Conservation (phyloP, 805 yeast species). For the Candida caryicola region DNA sequence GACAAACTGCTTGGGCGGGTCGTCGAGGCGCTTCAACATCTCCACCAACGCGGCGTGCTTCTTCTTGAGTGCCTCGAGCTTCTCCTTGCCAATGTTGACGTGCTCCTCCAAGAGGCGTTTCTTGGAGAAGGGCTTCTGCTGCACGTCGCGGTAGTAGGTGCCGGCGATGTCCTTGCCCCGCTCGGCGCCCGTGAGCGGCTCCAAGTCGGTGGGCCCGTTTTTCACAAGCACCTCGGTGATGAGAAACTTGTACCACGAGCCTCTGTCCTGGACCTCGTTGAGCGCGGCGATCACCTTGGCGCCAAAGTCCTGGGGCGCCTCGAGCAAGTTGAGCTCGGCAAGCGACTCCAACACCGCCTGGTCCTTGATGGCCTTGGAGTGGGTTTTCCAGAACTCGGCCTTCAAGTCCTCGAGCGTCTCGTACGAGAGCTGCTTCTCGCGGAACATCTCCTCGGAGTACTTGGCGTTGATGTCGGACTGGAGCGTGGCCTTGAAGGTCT, state of each 20-base stretch:
- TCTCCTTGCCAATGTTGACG: constrained; percentile 14
- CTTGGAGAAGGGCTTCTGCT: constrained; percentile 13
- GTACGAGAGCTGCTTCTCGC: constrained; percentile 11
- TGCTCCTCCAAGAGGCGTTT: constrained; percentile 11
- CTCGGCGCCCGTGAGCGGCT: constrained; percentile 12
- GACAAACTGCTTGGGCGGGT: constrained; percentile 24
- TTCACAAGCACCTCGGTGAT: constrained; percentile 12
- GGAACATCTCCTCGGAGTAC: constrained; percentile 13
- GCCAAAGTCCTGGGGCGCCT: constrained; percentile 8
- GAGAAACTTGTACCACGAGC: constrained; percentile 10
- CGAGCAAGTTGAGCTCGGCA: constrained; percentile 6
- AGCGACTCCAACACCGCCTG: constrained; percentile 14
- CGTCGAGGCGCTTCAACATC: constrained; percentile 20
- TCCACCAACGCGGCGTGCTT: constrained; percentile 28
- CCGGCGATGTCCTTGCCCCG: constrained; percentile 14
- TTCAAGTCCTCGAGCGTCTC: constrained; percentile 13
- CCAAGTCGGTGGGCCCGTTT: constrained; percentile 12
- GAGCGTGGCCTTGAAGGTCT: constrained; percentile 8
- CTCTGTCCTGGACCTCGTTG: constrained; percentile 7
- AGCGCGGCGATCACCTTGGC: constrained; percentile 7
- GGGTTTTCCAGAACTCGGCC: constrained; percentile 9
- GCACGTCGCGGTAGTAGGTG: constrained; percentile 10
- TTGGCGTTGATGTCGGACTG: constrained; percentile 7
- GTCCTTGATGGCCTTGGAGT: constrained; percentile 9
- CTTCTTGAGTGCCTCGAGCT: constrained; percentile 19